Conservation (phyloP, 306 rosid genomes). For the Gastrolobium bilobum region DNA sequence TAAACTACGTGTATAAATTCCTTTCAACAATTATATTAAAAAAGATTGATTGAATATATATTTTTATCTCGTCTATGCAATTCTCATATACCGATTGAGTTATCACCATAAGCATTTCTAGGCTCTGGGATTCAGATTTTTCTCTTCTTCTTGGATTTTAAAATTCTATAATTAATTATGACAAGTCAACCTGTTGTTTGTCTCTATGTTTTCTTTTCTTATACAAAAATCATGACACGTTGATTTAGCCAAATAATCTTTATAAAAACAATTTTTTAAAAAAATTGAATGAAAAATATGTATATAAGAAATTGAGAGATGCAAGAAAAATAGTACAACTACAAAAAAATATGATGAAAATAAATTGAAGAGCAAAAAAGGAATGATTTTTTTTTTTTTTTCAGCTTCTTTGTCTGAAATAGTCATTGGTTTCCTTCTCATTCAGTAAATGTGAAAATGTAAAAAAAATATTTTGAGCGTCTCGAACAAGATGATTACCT, state of each 20-base stretch:
- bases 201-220: too few relatives aligned
- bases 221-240: neutral
- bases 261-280: neutral
- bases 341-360: neutral
- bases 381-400: neutral
- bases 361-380: neutral
- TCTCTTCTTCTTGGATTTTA: too few relatives aligned
- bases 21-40: too few relatives aligned
- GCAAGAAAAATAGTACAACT: neutral
- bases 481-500: too few relatives aligned
- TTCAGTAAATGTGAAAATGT: neutral
- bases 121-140: too few relatives aligned
- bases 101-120: too few relatives aligned
- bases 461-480: neutral
- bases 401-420: constrained; percentile 24
- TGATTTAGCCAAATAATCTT: neutral
- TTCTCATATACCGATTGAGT: too few relatives aligned
- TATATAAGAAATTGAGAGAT: neutral
- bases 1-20: too few relatives aligned
- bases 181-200: too few relatives aligned
- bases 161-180: too few relatives aligned
- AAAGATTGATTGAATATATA: too few relatives aligned
- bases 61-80: too few relatives aligned
- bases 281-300: neutral
- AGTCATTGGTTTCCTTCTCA: neutral